Percentiles rank a stretch among this genome's conserved stretches.
These are phyloP conservation scores for Annona cherimola DNA, from an alignment of 164 flowering plant species.

Conservation along the genomic window DNA sequence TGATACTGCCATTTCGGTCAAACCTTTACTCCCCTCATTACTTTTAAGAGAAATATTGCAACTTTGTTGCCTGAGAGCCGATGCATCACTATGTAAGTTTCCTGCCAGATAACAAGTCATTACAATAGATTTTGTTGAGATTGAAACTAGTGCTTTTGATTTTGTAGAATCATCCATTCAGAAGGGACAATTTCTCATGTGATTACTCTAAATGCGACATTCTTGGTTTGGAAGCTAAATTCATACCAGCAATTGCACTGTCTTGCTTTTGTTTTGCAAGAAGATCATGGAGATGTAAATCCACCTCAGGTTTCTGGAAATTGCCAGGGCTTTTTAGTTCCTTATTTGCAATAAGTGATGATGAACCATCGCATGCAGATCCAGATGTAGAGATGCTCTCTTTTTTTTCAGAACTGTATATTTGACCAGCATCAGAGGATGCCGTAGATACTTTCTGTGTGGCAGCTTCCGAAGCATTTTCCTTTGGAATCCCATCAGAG, in stretches of 20 bases:
- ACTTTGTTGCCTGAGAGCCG: constrained; percentile 10
- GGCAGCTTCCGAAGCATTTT: constrained; percentile 11
- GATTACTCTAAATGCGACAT: constrained; percentile 14
- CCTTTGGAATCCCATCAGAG: constrained; percentile 9
- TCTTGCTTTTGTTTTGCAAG: constrained; percentile 8
- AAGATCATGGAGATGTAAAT: constrained; percentile 13
- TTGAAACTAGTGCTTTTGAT: constrained; percentile 11
- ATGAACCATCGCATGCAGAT: constrained; percentile 4
- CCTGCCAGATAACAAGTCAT: constrained; percentile 12
- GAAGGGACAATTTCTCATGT: constrained; percentile 14
- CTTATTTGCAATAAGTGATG: constrained; percentile 7
- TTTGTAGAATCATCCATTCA: constrained; percentile 11
- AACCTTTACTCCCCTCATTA: constrained; percentile 15
- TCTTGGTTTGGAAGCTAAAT: constrained; percentile 12
- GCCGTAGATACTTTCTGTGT: constrained; percentile 14
- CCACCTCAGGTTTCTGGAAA: constrained; percentile 14
- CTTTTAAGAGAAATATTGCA: constrained; percentile 13
- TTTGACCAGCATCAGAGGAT: constrained; percentile 4
- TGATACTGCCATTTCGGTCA: constrained; percentile 16
- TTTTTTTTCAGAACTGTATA: not conserved
- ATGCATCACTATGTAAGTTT: constrained; percentile 15
- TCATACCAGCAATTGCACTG: constrained; percentile 9
- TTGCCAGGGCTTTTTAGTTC: constrained; percentile 12
- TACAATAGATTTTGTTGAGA: constrained; percentile 16
- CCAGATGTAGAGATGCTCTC: constrained; percentile 6